Percentiles rank a stretch among this genome's conserved stretches.
phyloP scores from a whole-genome alignment of 371 early-diverging fungal genomes.

The Nematocida ironsii region DNA sequence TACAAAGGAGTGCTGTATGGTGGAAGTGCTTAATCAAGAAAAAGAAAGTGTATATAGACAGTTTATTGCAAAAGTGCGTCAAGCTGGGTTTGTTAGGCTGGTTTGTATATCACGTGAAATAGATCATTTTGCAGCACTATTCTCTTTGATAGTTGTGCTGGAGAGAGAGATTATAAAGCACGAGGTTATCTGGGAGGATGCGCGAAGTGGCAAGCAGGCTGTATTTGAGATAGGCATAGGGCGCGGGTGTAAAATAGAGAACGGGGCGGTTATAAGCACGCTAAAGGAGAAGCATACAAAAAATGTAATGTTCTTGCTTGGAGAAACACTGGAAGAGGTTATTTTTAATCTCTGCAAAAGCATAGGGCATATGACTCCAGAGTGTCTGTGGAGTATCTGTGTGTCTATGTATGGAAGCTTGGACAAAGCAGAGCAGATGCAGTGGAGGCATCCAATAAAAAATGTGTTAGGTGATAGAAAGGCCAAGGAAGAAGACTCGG shows the following conservation, averaged over 20 bases:
- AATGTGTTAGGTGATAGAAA: not conserved
- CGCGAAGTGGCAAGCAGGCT: not conserved
- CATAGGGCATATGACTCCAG: conserved; percentile 31
- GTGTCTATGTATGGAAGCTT: conserved; percentile 29
- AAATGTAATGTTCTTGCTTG: conserved; percentile 12
- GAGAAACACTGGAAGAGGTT: conserved; percentile 1
- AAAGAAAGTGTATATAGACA: conserved; percentile 14
- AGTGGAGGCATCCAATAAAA: conserved; percentile 11
- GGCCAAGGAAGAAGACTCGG: not conserved
- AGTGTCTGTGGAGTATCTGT: conserved; percentile 47
- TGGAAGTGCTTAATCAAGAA: conserved; percentile 3
- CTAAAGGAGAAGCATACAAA: not conserved
- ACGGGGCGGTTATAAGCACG: conserved; percentile 16
- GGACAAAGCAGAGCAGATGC: not conserved
- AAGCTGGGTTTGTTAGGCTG: conserved; percentile 38
- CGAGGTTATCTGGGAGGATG: conserved; percentile 44
- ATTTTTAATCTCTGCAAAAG: conserved; percentile 40
- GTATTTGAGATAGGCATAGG: conserved; percentile 50
- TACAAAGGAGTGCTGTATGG: conserved; percentile 14
- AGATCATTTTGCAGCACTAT: conserved; percentile 43
- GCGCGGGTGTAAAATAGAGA: not conserved
- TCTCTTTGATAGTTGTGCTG: conserved; percentile 25
- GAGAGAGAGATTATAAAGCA: conserved; percentile 50
- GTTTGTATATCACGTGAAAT: conserved; percentile 46
- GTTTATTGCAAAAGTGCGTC: conserved; percentile 21